Conservation (phyloP, 2,329 filamentous ascomycete species). For the Pseudogymnoascus sp. region DNA sequence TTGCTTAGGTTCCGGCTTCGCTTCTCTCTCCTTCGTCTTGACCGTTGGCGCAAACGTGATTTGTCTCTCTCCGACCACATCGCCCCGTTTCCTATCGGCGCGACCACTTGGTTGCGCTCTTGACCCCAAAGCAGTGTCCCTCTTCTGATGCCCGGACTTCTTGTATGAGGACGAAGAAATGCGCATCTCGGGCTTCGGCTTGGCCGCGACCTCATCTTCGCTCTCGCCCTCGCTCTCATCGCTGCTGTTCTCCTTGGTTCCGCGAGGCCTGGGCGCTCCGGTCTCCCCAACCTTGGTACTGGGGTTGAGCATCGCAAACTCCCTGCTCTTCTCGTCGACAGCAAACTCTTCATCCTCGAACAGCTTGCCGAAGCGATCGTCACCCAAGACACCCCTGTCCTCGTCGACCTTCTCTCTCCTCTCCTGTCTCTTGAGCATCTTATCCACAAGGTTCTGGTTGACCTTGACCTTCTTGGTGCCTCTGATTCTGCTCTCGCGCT, state of each 20-base stretch:
- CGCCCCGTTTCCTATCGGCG: conserved; percentile 38
- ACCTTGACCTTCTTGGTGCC: conserved; percentile 97
- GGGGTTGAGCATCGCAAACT: conserved; percentile 84
- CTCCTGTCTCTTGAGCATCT: conserved; percentile 59
- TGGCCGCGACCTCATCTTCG: conserved; percentile 33
- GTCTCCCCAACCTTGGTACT: conserved; percentile 53
- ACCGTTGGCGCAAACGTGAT: conserved; percentile 65
- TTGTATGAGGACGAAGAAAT: conserved; percentile 63
- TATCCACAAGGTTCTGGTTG: conserved; percentile 75
- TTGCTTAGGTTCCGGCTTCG: conserved; percentile 21
- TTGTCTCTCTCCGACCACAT: conserved; percentile 55
- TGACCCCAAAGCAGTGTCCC: conserved; percentile 50
- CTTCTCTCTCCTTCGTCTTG: conserved; percentile 41
- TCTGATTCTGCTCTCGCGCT: conserved; percentile 87
- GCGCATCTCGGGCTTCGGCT: conserved; percentile 43
- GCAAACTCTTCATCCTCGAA: conserved; percentile 92
- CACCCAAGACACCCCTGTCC: conserved; percentile 63
- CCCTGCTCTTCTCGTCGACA: conserved; percentile 80
- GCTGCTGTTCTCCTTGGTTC: conserved; percentile 29
- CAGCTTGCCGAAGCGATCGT: conserved; percentile 77
- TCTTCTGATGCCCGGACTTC: conserved; percentile 45
- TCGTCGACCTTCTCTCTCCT: conserved; percentile 51
- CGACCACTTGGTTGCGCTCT: conserved; percentile 43
- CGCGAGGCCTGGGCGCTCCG: conserved; percentile 36
- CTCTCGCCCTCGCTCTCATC: conserved; percentile 38